phyloP scores from a whole-genome alignment of 2,329 filamentous ascomycete species.

The Stachybotrys chlorohalonatus region DNA sequence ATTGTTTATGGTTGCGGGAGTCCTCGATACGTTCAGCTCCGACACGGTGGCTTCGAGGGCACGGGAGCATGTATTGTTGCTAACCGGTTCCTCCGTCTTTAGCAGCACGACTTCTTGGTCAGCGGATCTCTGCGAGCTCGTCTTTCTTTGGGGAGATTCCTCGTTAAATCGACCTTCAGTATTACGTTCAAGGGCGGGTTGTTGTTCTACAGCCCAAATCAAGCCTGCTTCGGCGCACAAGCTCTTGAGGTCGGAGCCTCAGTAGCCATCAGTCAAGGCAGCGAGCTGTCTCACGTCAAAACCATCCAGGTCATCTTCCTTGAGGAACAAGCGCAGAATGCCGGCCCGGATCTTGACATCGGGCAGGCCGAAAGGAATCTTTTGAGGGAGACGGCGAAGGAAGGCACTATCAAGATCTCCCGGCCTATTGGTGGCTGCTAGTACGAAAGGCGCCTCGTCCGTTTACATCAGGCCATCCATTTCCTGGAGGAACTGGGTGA shows the following conservation, averaged over 20 bases:
- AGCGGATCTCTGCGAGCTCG: too few species aligned
- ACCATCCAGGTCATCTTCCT: conserved; percentile 15
- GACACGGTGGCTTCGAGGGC: too few species aligned
- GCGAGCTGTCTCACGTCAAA: conserved; percentile 1
- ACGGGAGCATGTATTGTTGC: too few species aligned
- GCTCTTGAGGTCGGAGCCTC: not conserved
- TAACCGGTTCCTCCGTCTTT: too few species aligned
- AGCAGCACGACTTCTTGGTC: too few species aligned
- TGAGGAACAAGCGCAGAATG: conserved; percentile 40
- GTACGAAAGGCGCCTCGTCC: conserved; percentile 9
- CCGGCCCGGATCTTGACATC: conserved; percentile 30
- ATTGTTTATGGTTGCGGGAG: too few species aligned
- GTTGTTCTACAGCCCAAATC: not conserved
- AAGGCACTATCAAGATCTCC: conserved; percentile 31
- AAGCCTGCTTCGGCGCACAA: not conserved
- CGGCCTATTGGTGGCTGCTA: conserved; percentile 19
- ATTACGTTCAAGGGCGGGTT: not conserved
- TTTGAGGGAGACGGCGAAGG: conserved; percentile 37
- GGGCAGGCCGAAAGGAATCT: conserved; percentile 39
- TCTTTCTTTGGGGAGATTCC: too few species aligned
- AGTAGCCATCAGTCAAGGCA: not conserved
- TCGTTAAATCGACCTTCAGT: too few species aligned
- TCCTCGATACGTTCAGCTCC: too few species aligned
- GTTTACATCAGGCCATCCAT: conserved; percentile 14
- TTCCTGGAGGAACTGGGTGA: conserved; percentile 17